Percentiles rank a stretch among this genome's conserved stretches.
Evolutionary conservation across 495 filamentous ascomycete genomes (phyloP).

Genomic region (Penicillium cataractarum): DNA sequence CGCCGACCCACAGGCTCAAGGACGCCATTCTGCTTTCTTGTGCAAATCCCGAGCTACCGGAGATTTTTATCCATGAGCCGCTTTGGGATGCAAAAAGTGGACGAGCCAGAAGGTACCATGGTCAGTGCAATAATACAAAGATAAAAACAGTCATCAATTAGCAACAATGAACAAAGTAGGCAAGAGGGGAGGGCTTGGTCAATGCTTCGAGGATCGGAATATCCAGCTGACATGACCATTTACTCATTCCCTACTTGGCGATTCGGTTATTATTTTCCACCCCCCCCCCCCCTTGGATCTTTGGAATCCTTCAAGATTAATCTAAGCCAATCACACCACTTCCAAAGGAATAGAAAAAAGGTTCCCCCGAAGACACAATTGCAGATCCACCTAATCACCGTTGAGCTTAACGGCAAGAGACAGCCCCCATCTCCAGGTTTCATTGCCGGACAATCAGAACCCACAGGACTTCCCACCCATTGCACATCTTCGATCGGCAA

Average conservation of each 20-base stretch:
- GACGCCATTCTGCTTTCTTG: conserved; percentile 2
- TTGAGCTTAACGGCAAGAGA: conserved; percentile 6
- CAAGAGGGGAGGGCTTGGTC: neutral
- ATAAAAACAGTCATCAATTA: neutral
- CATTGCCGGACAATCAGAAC: neutral
- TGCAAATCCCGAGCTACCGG: conserved; percentile 29
- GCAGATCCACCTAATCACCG: neutral
- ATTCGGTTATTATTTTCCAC: neutral
- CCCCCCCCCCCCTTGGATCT: neutral
- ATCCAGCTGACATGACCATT: neutral
- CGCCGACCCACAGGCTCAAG: conserved; percentile 22
- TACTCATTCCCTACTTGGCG: neutral
- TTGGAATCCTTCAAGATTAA: neutral
- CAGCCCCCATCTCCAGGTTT: neutral
- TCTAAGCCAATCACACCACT: neutral
- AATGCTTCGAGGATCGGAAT: neutral
- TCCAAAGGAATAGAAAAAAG: neutral
- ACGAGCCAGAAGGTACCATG: neutral
- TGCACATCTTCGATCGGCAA: conserved; percentile 10
- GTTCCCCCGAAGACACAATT: neutral
- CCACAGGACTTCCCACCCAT: neutral
- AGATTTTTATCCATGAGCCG: conserved; percentile 14
- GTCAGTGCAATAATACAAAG: neutral
- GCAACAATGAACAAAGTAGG: neutral
- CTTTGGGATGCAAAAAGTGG: neutral